Evolutionary conservation across 1,139 yeast genomes (phyloP).

Genomic region (Pichia kudriavzevii): DNA sequence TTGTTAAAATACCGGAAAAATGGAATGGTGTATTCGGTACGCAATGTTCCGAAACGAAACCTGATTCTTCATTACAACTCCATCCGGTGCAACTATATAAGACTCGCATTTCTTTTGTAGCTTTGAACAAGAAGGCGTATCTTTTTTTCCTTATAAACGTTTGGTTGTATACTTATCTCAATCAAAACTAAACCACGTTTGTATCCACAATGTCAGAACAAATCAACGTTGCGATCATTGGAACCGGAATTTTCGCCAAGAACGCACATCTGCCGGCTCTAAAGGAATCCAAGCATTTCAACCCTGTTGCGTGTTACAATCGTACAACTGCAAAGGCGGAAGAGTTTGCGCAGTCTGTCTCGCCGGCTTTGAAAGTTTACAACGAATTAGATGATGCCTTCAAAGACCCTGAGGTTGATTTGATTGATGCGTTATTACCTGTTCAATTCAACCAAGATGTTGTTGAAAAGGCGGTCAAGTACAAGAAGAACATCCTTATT

Average conservation of each 20-base stretch:
- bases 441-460: slow-evolving; percentile 68
- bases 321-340: slow-evolving; percentile 80
- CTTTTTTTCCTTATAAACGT: too few species aligned
- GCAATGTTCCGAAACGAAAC: too few species aligned
- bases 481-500: slow-evolving; percentile 68
- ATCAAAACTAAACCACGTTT: too few species aligned
- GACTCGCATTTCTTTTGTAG: too few species aligned
- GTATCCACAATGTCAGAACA: too few species aligned
- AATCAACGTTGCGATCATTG: slow-evolving; percentile 69
- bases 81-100: too few species aligned
- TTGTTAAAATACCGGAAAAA: too few species aligned
- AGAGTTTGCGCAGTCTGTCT: slow-evolving; percentile 61
- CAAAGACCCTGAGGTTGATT: slow-evolving; percentile 55
- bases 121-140: too few species aligned
- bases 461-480: slow-evolving; percentile 55
- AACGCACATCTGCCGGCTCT: slow-evolving; percentile 75
- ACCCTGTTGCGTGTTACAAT: slow-evolving; percentile 62
- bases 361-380: slow-evolving; percentile 48
- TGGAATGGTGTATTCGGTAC: too few species aligned
- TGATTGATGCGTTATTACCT: slow-evolving; percentile 80
- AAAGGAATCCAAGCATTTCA: slow-evolving; percentile 37
- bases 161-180: too few species aligned
- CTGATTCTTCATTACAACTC: too few species aligned
- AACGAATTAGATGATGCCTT: slow-evolving; percentile 59
- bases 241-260: slow-evolving; percentile 89